These are phyloP conservation scores for Cornus suecica DNA, from an alignment of 148 eudicot species.

Conservation along the genomic window DNA sequence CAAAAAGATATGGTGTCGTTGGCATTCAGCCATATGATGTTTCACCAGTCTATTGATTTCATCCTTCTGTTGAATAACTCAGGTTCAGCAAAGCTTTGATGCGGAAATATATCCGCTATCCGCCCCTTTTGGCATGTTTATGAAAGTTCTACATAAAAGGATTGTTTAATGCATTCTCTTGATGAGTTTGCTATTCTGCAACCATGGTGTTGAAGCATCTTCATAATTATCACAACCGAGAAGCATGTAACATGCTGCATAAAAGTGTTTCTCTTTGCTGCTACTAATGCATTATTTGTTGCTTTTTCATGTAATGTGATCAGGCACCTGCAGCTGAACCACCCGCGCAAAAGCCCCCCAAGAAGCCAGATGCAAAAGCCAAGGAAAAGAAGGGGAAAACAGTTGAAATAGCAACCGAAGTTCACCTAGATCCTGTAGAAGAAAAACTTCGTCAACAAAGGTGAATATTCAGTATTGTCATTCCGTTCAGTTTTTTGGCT, in stretches of 20 bases:
- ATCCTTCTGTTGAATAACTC: neutral
- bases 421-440: slow-evolving; percentile 40
- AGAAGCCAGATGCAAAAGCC: slow-evolving; percentile 36
- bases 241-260: neutral
- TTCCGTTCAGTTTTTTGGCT: neutral
- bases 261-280: neutral
- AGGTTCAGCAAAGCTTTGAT: neutral
- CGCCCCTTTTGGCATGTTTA: neutral
- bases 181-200: neutral
- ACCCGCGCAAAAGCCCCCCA: slow-evolving; percentile 28
- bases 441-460: slow-evolving; percentile 60
- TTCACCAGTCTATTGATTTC: neutral
- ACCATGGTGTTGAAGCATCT: neutral
- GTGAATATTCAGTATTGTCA: slow-evolving; percentile 13
- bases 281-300: neutral
- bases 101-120: neutral
- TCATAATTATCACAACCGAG: neutral
- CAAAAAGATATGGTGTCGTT: neutral
- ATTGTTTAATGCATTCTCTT: neutral
- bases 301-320: neutral
- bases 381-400: slow-evolving; percentile 39
- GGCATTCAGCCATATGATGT: neutral
- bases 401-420: slow-evolving; percentile 35
- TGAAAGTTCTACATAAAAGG: neutral
- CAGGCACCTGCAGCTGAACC: slow-evolving; percentile 46